Evolutionary conservation across 2,329 filamentous ascomycete genomes (phyloP).

Genomic region (Fusarium fracticaudum): DNA sequence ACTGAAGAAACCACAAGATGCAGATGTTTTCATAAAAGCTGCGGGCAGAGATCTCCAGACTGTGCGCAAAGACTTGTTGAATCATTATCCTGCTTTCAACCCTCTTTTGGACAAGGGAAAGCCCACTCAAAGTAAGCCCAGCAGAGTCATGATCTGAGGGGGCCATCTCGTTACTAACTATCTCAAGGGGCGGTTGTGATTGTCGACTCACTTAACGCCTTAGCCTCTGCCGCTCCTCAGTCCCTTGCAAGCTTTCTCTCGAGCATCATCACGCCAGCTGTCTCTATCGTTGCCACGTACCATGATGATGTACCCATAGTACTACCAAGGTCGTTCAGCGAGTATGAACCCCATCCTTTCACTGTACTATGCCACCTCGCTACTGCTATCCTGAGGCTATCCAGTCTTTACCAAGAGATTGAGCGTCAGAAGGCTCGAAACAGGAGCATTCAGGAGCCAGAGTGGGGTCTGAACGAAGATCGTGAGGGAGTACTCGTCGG

Average conservation of each 20-base stretch:
- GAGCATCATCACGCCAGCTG: slow-evolving; percentile 69
- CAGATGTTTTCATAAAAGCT: slow-evolving; percentile 74
- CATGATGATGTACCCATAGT: slow-evolving; percentile 79
- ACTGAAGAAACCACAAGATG: slow-evolving; percentile 68
- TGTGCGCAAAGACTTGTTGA: slow-evolving; percentile 68
- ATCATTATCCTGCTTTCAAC: slow-evolving; percentile 57
- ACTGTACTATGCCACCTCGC: slow-evolving; percentile 83
- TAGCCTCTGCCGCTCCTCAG: slow-evolving; percentile 64
- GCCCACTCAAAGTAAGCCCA: slow-evolving; percentile 55
- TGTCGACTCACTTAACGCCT: slow-evolving; percentile 80
- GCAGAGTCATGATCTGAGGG: neutral
- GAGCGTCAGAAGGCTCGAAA: slow-evolving; percentile 79
- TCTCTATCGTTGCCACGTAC: slow-evolving; percentile 81
- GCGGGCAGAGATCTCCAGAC: slow-evolving; percentile 65
- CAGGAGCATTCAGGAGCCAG: slow-evolving; percentile 77
- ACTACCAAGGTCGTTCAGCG: slow-evolving; percentile 53
- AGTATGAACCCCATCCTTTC: slow-evolving; percentile 75
- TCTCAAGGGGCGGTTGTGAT: slow-evolving; percentile 75
- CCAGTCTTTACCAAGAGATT: slow-evolving; percentile 78
- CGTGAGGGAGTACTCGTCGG: slow-evolving; percentile 82
- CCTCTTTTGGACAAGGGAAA: slow-evolving; percentile 49
- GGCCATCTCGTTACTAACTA: slow-evolving; percentile 16
- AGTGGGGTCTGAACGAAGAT: slow-evolving; percentile 80
- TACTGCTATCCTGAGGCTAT: slow-evolving; percentile 82
- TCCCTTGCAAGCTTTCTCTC: slow-evolving; percentile 76